phyloP scores from a whole-genome alignment of 1,139 yeast genomes.

The Magnusiomyces paraingens region DNA sequence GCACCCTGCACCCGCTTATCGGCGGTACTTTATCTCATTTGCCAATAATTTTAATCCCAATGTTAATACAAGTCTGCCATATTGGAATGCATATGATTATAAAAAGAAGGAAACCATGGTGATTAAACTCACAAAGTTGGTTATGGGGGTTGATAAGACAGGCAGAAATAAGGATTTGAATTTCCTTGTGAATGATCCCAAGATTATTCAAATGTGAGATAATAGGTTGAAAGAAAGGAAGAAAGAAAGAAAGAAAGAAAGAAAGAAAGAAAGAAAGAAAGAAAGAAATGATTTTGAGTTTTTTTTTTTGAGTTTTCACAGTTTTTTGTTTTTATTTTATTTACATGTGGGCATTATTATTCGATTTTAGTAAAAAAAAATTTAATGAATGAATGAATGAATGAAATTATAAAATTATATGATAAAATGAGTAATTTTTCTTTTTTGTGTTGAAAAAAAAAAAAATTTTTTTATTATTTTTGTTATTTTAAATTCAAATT shows the following conservation, averaged over 20 bases:
- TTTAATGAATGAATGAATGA: too few relatives aligned
- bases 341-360: too few relatives aligned
- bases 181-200: not conserved
- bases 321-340: not conserved
- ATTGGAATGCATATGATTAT: conserved; percentile 26
- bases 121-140: not conserved
- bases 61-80: conserved; percentile 3
- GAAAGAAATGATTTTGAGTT: not conserved
- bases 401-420: too few relatives aligned
- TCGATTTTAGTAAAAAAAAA: too few relatives aligned
- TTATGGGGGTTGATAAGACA: not conserved
- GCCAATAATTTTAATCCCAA: conserved; percentile 20
- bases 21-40: conserved; percentile 21
- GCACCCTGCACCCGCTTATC: conserved; percentile 15
- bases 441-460: too few relatives aligned
- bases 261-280: not conserved
- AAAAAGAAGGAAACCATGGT: conserved; percentile 1
- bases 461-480: too few relatives aligned
- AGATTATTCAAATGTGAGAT: not conserved
- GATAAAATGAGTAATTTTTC: too few relatives aligned
- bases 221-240: not conserved
- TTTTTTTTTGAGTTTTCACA: not conserved
- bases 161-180: not conserved
- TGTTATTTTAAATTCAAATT: too few relatives aligned
- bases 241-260: not conserved